Conservation (phyloP, 2,329 filamentous ascomycete species). For the Immersiporthe knoxdaviesiana region DNA sequence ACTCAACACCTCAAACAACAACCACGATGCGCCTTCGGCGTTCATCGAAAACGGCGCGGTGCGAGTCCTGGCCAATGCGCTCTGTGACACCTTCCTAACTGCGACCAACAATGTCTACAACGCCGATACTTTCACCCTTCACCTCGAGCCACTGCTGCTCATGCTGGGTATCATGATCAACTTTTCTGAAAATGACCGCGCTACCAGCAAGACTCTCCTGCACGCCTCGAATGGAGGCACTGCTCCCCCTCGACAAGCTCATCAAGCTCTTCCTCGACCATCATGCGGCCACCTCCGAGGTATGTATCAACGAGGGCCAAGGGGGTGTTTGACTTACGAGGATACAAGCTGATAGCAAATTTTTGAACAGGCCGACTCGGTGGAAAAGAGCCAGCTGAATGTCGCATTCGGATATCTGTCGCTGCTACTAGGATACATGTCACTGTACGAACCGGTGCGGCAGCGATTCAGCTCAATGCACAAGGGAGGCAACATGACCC, state of each 20-base stretch:
- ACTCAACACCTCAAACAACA: constrained; percentile 86
- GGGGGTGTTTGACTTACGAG: neutral
- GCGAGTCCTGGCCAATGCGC: constrained; percentile 49
- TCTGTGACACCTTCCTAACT: constrained; percentile 55
- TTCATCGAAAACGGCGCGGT: constrained; percentile 67
- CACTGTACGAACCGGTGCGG: constrained; percentile 55
- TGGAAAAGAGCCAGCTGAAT: constrained; percentile 76
- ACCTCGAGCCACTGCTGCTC: constrained; percentile 74
- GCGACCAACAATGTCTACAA: constrained; percentile 53
- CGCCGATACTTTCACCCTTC: constrained; percentile 51
- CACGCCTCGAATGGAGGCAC: constrained; percentile 43
- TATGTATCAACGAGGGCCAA: constrained; percentile 45
- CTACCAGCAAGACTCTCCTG: constrained; percentile 56
- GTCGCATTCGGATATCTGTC: constrained; percentile 87
- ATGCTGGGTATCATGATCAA: constrained; percentile 86
- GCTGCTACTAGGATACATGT: constrained; percentile 81
- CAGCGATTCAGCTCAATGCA: constrained; percentile 48
- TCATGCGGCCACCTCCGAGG: constrained; percentile 67
- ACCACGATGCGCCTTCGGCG: constrained; percentile 66
- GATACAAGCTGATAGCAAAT: constrained; percentile 32
- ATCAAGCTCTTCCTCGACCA: constrained; percentile 70
- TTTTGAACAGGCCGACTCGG: constrained; percentile 67
- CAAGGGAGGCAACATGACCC: constrained; percentile 47
- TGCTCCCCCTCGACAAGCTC: constrained; percentile 60
- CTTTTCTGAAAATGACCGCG: constrained; percentile 75